These are phyloP conservation scores for Chrysanthemum makinoi DNA, from an alignment of 129 eudicot genomes.

Conservation along the genomic window DNA sequence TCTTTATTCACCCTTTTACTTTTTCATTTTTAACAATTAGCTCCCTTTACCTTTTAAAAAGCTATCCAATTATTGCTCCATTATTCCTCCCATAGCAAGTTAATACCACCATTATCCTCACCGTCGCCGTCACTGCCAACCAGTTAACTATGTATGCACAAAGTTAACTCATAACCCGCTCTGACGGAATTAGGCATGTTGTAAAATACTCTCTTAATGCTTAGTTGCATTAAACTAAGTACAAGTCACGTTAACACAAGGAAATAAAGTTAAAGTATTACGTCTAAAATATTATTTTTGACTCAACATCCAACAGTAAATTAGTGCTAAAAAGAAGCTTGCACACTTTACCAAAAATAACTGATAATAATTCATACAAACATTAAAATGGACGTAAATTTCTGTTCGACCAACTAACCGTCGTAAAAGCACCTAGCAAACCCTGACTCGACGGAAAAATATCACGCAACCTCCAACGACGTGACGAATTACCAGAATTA, in stretches of 20 bases:
- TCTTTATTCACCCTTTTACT: slow-evolving; percentile 24
- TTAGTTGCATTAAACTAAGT: too few relatives aligned
- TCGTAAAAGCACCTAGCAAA: slow-evolving; percentile 43
- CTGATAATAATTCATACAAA: too few relatives aligned
- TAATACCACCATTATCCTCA: not conserved
- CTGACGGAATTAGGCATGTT: too few relatives aligned
- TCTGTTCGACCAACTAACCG: slow-evolving; percentile 44
- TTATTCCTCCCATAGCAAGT: slow-evolving; percentile 20
- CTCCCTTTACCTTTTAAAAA: slow-evolving; percentile 33
- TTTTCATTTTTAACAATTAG: slow-evolving; percentile 11
- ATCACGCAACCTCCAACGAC: slow-evolving; percentile 60
- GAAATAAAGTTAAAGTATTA: too few relatives aligned
- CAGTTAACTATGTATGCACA: too few relatives aligned
- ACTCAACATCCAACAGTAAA: too few relatives aligned
- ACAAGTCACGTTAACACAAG: too few relatives aligned
- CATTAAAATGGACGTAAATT: slow-evolving; percentile 36
- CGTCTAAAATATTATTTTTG: too few relatives aligned
- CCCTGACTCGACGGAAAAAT: slow-evolving; percentile 50
- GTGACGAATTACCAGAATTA: slow-evolving; percentile 55
- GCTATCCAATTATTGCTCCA: slow-evolving; percentile 27
- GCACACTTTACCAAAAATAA: too few relatives aligned
- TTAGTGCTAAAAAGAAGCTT: too few relatives aligned
- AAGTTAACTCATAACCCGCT: too few relatives aligned
- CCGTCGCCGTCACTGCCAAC: slow-evolving; percentile 19
- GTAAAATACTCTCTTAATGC: too few relatives aligned